Conservation (phyloP, 352 stramenopile genomes). For the Phytophthora constricta region DNA sequence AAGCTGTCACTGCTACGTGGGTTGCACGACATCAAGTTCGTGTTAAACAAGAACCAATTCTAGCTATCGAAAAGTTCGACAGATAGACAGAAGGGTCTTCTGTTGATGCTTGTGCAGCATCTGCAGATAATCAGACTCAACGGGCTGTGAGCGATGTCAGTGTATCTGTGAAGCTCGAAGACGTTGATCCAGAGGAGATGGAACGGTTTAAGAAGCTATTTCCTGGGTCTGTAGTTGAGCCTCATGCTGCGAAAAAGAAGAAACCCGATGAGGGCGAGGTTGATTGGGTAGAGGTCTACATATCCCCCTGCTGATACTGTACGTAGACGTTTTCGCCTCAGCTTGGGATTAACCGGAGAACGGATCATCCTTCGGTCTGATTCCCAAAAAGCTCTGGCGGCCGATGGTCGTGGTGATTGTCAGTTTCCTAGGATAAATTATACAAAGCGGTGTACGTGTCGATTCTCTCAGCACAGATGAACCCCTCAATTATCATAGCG, state of each 20-base stretch:
- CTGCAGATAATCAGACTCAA: conserved; percentile 1
- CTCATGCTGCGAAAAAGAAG: conserved; percentile 1
- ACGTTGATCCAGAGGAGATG: conserved; percentile 35
- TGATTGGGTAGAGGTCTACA: conserved; percentile 44
- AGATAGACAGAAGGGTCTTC: conserved; percentile 13
- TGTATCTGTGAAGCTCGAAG: conserved; percentile 58
- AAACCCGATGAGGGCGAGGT: conserved; percentile 53
- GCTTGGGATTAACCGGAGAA: too few species aligned
- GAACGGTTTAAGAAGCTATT: conserved; percentile 44
- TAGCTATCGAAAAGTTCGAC: conserved; percentile 55
- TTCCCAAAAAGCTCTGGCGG: too few species aligned
- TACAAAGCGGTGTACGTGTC: too few species aligned
- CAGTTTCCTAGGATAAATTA: too few species aligned
- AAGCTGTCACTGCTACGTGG: conserved; percentile 39
- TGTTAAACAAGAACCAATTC: conserved; percentile 48
- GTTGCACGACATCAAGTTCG: conserved; percentile 45
- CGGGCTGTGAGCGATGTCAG: conserved; percentile 31
- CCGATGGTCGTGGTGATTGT: too few species aligned
- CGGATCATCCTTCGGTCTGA: too few species aligned
- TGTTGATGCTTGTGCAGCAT: background rate
- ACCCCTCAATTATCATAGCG: too few species aligned
- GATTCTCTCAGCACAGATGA: too few species aligned
- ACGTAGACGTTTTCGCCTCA: too few species aligned
- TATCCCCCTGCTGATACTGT: too few species aligned
- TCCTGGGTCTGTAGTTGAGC: conserved; percentile 34